Conservation (phyloP, 768 basidiomycete genomes). For the Amanita phalloides region DNA sequence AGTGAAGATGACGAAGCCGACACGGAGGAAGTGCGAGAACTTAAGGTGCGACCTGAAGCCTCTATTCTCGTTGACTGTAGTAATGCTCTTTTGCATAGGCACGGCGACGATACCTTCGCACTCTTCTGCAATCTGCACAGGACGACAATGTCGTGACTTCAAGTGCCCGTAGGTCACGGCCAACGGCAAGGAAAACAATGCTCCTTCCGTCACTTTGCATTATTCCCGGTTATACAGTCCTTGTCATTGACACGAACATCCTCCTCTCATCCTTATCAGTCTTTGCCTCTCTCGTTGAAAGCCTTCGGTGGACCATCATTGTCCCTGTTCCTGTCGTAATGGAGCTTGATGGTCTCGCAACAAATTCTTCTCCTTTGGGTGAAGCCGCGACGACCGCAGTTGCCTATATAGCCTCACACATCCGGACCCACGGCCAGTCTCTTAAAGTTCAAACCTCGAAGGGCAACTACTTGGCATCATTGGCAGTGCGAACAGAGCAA, state of each 20-base stretch:
- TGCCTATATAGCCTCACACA: conserved; percentile 60
- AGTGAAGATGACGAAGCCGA: conserved; percentile 50
- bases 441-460: conserved; percentile 94
- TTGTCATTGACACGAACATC: conserved; percentile 94
- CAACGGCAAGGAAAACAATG: conserved; percentile 13
- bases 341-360: conserved; percentile 87
- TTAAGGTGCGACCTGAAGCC: conserved; percentile 51
- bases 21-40: conserved; percentile 60
- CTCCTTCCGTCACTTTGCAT: conserved; percentile 39
- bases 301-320: conserved; percentile 75
- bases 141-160: conserved; percentile 17
- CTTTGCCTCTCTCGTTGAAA: conserved; percentile 69
- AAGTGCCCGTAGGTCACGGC: conserved; percentile 19
- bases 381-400: conserved; percentile 67
- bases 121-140: conserved; percentile 43
- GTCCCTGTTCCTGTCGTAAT: conserved; percentile 93
- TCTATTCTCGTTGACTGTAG: conserved; percentile 5
- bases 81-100: conserved; percentile 31
- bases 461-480: conserved; percentile 84
- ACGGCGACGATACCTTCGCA: conserved; percentile 63
- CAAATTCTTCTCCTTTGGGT: conserved; percentile 54
- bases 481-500: conserved; percentile 76
- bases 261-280: conserved; percentile 73
- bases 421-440: conserved; percentile 62
- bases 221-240: conserved; percentile 77